phyloP scores from a whole-genome alignment of 345 rosid genomes.

The Populus euphratica region DNA sequence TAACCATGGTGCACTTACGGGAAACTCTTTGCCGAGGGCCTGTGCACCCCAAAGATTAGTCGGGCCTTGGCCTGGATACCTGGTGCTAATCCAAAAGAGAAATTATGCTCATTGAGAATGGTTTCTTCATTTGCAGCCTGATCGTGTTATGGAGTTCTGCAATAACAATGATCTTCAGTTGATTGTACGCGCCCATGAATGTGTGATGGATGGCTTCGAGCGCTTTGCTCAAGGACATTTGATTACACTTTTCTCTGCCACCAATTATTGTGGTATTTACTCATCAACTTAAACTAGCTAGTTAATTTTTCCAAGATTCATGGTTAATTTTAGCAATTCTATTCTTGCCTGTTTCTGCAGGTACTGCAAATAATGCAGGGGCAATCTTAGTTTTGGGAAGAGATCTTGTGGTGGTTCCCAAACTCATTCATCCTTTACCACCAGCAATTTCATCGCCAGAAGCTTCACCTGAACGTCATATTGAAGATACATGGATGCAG shows the following conservation, averaged over 20 bases:
- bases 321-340: background rate
- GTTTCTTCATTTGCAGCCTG: conserved; percentile 61
- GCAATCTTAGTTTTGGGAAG: conserved; percentile 97
- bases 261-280: conserved; percentile 84
- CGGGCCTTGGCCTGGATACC: no score
- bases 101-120: conserved; percentile 9
- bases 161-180: conserved; percentile 95
- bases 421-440: conserved; percentile 93
- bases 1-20: no score
- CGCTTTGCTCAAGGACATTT: conserved; percentile 97
- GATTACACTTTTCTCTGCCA: conserved; percentile 93
- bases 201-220: conserved; percentile 99
- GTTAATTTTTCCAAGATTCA: background rate
- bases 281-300: background rate
- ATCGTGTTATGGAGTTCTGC: conserved; percentile 98
- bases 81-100: no score
- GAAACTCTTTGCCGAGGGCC: no score
- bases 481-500: conserved; percentile 99
- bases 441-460: conserved; percentile 90
- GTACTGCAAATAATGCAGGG: conserved; percentile 98
- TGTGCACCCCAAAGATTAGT: background rate
- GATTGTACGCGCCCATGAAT: conserved; percentile 97
- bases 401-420: conserved; percentile 96
- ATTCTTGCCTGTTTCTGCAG: conserved; percentile 33
- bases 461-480: conserved; percentile 72